Base-by-base conservation (phyloP, 176 grass and related monocot species). In the Aegilops longissima region DNA sequence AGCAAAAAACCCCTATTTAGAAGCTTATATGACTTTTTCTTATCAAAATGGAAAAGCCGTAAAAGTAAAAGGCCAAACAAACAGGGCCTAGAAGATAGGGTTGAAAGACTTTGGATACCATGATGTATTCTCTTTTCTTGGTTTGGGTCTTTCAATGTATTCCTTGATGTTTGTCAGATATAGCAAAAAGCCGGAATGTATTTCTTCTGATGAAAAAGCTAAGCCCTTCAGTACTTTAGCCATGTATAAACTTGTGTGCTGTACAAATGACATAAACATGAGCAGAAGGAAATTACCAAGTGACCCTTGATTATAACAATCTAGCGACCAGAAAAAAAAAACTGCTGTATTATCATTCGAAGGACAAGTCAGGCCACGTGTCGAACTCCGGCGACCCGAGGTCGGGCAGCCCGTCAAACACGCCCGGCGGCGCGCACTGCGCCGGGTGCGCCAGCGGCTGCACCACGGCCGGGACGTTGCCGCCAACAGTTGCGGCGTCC, bases 321-420 rank as follows among this genome's bases (percentile, higher is more conserved):
- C 44, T 31, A 42, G 9, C 59, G 33, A 27, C 10, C 27, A 83
- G 61, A 1, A 27, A 27, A 25, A 25, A 25, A 25, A 25, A 5
- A 11, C 13, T 72, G 9, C 3, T 73, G 18, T 39, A 40, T 1
- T 9, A 5, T 14, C 35, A 80, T 33, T 87, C 76, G 17, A 80
- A 61, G 61, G 81, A 68, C 12, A 91, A 71, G 18, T 88, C 90
- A 1, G 49, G 29, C 90, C 90, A 91, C 39, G 70, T 30, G 13
- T 88, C 85, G 62, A 91, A 88, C 82, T 77, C 90, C 90, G 90
- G 90, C 86, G 77, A 88, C 23, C 90, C 77, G 63, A 91, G 30
- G 82, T 91, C 90, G n/a, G 62, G 2, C 61, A 84, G 81, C 81
- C 49, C 85, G 39, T 88, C 76, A 25, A 88, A 91, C 81, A 91